A percentile compares a stretch with the other conserved stretches of the same genome.
Evolutionary conservation across 2,329 filamentous ascomycete genomes (phyloP).

Genomic region (Pseudogymnoascus sp.): DNA sequence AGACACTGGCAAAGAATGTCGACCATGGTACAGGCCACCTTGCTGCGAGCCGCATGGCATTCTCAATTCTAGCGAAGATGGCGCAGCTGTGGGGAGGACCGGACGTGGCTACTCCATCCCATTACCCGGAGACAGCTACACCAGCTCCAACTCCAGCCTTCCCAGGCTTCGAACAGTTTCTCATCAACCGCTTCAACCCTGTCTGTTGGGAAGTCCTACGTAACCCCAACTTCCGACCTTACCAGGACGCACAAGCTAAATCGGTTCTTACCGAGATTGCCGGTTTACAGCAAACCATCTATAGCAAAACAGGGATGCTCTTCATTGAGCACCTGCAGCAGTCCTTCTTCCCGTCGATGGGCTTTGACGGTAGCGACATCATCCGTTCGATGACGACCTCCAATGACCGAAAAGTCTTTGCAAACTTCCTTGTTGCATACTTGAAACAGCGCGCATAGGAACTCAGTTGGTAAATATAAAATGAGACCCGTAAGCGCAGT

Average conservation of each 20-base stretch:
- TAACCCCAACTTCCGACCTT: constrained; percentile 69
- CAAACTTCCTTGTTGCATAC: constrained; percentile 54
- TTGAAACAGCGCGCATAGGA: constrained; percentile 33
- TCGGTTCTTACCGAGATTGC: constrained; percentile 86
- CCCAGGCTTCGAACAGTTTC: constrained; percentile 85
- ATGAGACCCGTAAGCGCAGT: constrained; percentile 3
- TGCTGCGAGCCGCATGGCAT: constrained; percentile 60
- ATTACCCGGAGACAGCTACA: constrained; percentile 40
- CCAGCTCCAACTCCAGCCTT: constrained; percentile 51
- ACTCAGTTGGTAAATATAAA: constrained; percentile 8
- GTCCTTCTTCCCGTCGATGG: constrained; percentile 55
- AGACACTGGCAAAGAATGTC: constrained; percentile 72
- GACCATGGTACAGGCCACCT: constrained; percentile 50
- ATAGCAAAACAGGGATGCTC: constrained; percentile 75
- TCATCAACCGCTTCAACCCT: constrained; percentile 80
- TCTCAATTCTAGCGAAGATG: constrained; percentile 76
- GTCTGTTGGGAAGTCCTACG: constrained; percentile 84
- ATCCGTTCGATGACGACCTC: constrained; percentile 50
- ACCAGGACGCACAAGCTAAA: constrained; percentile 75
- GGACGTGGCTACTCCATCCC: constrained; percentile 54
- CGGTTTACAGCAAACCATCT: constrained; percentile 77
- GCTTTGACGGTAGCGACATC: constrained; percentile 53
- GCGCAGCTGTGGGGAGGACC: constrained; percentile 84
- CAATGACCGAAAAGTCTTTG: constrained; percentile 52
- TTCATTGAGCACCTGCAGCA: constrained; percentile 65